phyloP scores from a whole-genome alignment of 331 rosid genomes.

The Spiraea crenata region DNA sequence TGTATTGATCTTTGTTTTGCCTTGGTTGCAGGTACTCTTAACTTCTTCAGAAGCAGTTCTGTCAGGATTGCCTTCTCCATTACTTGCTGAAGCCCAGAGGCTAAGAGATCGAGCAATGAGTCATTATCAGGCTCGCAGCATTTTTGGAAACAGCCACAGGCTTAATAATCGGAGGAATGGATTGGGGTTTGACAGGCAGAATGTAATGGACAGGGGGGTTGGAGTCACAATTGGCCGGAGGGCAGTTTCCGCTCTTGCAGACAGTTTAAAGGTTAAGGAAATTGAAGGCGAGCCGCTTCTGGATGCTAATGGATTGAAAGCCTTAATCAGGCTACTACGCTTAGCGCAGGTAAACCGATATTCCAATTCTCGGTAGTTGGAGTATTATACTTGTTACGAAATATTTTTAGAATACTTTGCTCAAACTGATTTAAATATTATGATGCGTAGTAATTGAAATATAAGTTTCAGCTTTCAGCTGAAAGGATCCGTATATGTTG shows the following conservation, averaged over 20 bases:
- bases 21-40: slow-evolving; percentile 67
- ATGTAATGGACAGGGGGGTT: slow-evolving; percentile 92
- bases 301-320: slow-evolving; percentile 79
- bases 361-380: slow-evolving; percentile 14
- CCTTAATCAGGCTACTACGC: slow-evolving; percentile 87
- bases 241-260: slow-evolving; percentile 64
- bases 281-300: slow-evolving; percentile 88
- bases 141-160: slow-evolving; percentile 78
- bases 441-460: too few species aligned
- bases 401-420: not conserved
- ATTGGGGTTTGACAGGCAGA: slow-evolving; percentile 81
- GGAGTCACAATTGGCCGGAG: slow-evolving; percentile 87
- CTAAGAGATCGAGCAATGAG: slow-evolving; percentile 97
- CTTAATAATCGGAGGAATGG: slow-evolving; percentile 83
- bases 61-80: slow-evolving; percentile 87
- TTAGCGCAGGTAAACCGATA: slow-evolving; percentile 72
- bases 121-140: slow-evolving; percentile 94
- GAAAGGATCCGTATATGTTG: not conserved
- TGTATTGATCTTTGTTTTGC: slow-evolving; percentile 7
- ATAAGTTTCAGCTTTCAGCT: not conserved
- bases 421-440: too few species aligned
- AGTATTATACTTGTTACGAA: not conserved
- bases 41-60: slow-evolving; percentile 98
- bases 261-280: slow-evolving; percentile 74
- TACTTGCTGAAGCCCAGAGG: slow-evolving; percentile 97